These are phyloP conservation scores for Anaeromyces robustus DNA, from an alignment of 192 early-diverging fungal species.

Conservation along the genomic window DNA sequence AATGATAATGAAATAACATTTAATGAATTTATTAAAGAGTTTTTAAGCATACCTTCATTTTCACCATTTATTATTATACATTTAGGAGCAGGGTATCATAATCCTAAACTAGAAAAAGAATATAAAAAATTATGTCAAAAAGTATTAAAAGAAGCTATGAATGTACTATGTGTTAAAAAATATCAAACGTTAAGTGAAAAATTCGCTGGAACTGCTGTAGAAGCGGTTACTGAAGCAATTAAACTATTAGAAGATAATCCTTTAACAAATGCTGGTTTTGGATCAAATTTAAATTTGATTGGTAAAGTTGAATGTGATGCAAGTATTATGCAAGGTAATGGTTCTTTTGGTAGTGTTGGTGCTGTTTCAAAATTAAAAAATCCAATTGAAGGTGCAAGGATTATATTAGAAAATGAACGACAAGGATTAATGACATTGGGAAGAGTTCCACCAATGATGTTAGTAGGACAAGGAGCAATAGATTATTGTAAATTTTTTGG, in stretches of 20 bases:
- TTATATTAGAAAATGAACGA: background rate
- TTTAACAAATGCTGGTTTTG: conserved; percentile 44
- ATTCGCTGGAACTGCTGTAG: background rate
- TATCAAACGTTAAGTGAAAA: background rate
- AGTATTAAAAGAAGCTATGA: background rate
- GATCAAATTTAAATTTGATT: conserved; percentile 60
- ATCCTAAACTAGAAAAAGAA: background rate
- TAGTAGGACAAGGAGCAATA: background rate
- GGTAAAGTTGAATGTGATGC: conserved; percentile 80
- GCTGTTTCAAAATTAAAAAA: conserved; percentile 16
- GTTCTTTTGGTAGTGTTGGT: conserved; percentile 65
- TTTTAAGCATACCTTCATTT: background rate
- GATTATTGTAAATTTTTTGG: background rate
- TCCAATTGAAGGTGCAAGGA: background rate
- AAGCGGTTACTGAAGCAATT: background rate
- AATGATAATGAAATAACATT: background rate
- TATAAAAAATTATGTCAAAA: background rate
- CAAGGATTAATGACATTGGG: background rate
- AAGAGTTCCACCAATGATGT: background rate
- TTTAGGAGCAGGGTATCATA: background rate
- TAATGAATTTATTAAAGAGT: background rate
- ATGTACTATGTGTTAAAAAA: background rate
- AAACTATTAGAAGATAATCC: conserved; percentile 21
- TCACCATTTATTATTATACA: background rate
- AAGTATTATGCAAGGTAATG: conserved; percentile 44